phyloP scores from a whole-genome alignment of 1,139 yeast species.

The Pichia sp. region DNA sequence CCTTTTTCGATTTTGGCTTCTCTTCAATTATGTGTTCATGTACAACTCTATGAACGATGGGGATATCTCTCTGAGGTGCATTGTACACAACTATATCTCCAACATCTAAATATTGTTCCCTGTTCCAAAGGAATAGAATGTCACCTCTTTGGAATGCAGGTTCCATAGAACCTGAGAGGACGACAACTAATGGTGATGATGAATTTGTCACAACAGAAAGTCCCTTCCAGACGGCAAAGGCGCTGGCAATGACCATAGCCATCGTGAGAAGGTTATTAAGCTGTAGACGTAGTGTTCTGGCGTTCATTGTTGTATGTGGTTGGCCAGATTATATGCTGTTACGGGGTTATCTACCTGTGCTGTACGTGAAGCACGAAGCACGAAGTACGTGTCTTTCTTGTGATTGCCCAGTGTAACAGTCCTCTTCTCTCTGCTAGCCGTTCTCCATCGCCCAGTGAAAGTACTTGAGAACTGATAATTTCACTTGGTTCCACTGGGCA shows the following conservation, averaged over 20 bases:
- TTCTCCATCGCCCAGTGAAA: no score
- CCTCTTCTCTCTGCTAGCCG: no score
- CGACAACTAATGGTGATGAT: slow-evolving; percentile 93
- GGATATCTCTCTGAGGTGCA: slow-evolving; percentile 70
- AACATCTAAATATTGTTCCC: slow-evolving; percentile 57
- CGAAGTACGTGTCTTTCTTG: no score
- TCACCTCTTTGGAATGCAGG: slow-evolving; percentile 99
- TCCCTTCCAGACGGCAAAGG: slow-evolving; percentile 89
- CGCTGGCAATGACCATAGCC: slow-evolving; percentile 76
- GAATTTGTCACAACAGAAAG: slow-evolving; percentile 73
- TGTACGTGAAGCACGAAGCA: no score
- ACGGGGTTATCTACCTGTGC: no score
- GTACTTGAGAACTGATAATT: no score
- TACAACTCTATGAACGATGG: slow-evolving; percentile 92
- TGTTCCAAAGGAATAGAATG: slow-evolving; percentile 83
- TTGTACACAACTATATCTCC: slow-evolving; percentile 99
- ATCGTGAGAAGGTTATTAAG: slow-evolving; percentile 48
- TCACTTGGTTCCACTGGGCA: no score
- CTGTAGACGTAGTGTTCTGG: slow-evolving; percentile 24
- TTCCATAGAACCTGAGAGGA: slow-evolving; percentile 97
- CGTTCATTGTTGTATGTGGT: slow-evolving; percentile 25
- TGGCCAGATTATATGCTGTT: no score
- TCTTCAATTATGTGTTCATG: slow-evolving; percentile 52
- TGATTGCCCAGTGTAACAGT: no score
- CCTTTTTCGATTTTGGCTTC: slow-evolving; percentile 7